Base-by-base conservation (phyloP, 768 basidiomycete genomes). In the Tulasnella sp. region DNA sequence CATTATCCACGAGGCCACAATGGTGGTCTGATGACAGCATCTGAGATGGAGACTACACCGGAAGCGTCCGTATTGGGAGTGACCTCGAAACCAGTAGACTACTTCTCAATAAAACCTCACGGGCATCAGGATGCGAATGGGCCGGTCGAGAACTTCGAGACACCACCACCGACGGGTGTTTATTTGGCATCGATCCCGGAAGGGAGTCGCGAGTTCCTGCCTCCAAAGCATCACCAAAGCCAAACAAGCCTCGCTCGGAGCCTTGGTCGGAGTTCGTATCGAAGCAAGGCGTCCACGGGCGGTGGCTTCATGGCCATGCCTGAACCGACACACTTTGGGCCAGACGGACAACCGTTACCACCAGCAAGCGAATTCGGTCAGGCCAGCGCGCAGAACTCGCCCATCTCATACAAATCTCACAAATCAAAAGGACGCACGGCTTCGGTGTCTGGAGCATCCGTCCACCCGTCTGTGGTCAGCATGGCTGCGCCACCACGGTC, bases 31-130 rank as follows among this genome's bases (percentile, higher is more conserved):
- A 64, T 64, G 58, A 64, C 58, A 64, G 69, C 69, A 70, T 70
- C 69, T 70, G 69, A 70, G 69, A 38, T 70, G 37, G 69, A 70
- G 40, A 70, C 69, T 42, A 70, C 69, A 19, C 69, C 69, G 69
- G 69, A 70, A 36, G 17, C 69, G 36, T 38, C 37, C 69, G 69
- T 70, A 38, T 70, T 70, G 40, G 69, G 69, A 70, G 58, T 64
- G 31, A 64, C 58, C 31, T 25, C 58, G 58, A 64, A 64, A 64
- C 58, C 58, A 14, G 31, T 64, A 64, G 58, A 64, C 58, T 64
- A 64, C 25, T 64, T 64, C 31, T 64, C 58, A 34, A 64, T 64
- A 64, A 70, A 70, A 39, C 69, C 36, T 70, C 37, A 70, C 69
- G 36, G 36, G 12, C 36, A 70, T 42, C 69, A 70, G 37, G 69